A percentile compares a stretch with the other conserved stretches of the same genome.
Evolutionary conservation across 2,329 filamentous ascomycete species (phyloP).

Genomic region (Xylaria arbuscula): DNA sequence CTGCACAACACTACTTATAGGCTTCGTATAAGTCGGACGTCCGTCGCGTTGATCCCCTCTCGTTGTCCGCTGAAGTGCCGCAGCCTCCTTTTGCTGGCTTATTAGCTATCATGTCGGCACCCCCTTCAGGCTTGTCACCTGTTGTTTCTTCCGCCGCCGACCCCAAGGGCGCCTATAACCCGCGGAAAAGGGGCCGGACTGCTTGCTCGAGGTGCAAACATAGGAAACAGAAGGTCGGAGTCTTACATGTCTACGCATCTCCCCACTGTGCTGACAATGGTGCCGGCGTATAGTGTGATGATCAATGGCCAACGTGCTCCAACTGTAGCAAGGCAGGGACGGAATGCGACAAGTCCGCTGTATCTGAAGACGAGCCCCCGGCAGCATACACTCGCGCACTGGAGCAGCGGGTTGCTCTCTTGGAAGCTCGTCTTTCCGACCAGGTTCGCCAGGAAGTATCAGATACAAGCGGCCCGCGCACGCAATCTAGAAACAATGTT

Average conservation of each 20-base stretch:
- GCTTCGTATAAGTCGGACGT: constrained; percentile 29
- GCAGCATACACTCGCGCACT: constrained; percentile 55
- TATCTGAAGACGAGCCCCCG: constrained; percentile 53
- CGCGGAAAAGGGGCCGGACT: constrained; percentile 58
- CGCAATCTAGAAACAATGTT: constrained; percentile 42
- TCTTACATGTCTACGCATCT: not conserved
- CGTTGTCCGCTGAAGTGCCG: constrained; percentile 9
- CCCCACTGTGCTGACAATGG: constrained; percentile 11
- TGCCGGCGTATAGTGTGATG: constrained; percentile 53
- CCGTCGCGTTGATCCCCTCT: constrained; percentile 21
- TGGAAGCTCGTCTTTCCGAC: constrained; percentile 51
- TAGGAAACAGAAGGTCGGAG: constrained; percentile 56
- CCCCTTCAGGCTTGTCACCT: constrained; percentile 32
- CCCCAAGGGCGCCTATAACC: constrained; percentile 47
- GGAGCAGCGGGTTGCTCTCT: constrained; percentile 55
- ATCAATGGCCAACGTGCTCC: constrained; percentile 57
- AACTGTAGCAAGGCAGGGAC: constrained; percentile 57
- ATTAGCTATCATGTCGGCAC: constrained; percentile 32
- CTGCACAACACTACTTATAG: constrained; percentile 11
- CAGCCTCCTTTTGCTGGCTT: not conserved
- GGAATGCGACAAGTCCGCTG: constrained; percentile 56
- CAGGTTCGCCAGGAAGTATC: constrained; percentile 29
- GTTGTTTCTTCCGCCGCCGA: constrained; percentile 28
- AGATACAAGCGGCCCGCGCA: constrained; percentile 32
- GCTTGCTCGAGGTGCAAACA: constrained; percentile 59